A percentile compares a stretch with the other conserved stretches of the same genome.
Evolutionary conservation across 2,329 filamentous ascomycete species (phyloP).

Genomic region (Cryphonectria carpinicola): DNA sequence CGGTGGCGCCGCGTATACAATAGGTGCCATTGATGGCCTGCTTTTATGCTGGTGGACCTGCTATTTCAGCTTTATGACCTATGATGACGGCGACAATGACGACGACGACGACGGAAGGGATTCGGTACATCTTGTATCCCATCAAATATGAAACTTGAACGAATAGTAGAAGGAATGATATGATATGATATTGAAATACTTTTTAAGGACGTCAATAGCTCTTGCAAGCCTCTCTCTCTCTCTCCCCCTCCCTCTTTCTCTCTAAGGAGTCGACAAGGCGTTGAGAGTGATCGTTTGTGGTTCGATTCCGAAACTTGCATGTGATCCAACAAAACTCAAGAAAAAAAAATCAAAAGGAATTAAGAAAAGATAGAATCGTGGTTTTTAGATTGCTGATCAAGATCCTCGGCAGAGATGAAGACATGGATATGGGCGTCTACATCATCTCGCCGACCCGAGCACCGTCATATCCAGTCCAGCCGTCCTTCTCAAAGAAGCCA

Average conservation of each 20-base stretch:
- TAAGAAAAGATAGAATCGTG: background rate
- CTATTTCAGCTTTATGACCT: background rate
- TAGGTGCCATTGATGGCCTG: background rate
- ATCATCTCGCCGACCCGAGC: conserved; percentile 60
- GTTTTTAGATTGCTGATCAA: background rate
- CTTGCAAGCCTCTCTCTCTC: too few species aligned
- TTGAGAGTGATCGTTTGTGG: background rate
- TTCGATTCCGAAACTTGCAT: background rate
- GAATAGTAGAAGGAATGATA: background rate
- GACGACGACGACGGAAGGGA: background rate
- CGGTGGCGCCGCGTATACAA: background rate
- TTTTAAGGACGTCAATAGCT: background rate
- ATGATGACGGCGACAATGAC: background rate
- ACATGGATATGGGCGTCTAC: conserved; percentile 25
- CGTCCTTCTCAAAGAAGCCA: conserved; percentile 91
- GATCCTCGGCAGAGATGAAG: background rate
- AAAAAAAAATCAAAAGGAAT: background rate
- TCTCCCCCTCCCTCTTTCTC: too few species aligned
- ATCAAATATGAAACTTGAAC: background rate
- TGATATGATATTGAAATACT: background rate
- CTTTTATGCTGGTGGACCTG: background rate
- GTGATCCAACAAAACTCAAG: background rate
- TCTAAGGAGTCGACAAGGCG: background rate
- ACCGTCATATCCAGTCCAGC: conserved; percentile 63
- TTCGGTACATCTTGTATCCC: background rate